Conservation (phyloP, 148 eudicot genomes). For the Silene conica region DNA sequence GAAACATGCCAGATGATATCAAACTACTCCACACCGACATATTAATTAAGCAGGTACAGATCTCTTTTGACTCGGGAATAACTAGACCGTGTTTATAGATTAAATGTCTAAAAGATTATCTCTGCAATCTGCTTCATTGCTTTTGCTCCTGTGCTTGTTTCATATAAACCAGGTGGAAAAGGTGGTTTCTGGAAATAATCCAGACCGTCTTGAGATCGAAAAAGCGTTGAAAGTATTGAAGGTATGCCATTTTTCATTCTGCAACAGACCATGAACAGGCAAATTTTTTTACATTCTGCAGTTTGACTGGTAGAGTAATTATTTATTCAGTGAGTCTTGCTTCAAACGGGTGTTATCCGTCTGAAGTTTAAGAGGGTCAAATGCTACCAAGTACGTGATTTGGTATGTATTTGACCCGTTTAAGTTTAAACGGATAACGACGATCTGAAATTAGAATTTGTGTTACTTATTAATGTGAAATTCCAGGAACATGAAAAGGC, state of each 20-base stretch:
- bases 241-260: slow-evolving; percentile 30
- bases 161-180: slow-evolving; percentile 61
- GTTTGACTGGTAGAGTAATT: slow-evolving; percentile 1
- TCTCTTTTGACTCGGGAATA: background rate
- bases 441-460: too few relatives aligned
- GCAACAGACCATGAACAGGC: background rate
- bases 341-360: too few relatives aligned
- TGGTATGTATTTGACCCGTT: too few relatives aligned
- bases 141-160: background rate
- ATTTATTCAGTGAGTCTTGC: too few relatives aligned
- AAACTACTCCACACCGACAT: slow-evolving; percentile 86
- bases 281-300: background rate
- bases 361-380: too few relatives aligned
- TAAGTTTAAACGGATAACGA: too few relatives aligned
- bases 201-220: slow-evolving; percentile 66
- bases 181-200: slow-evolving; percentile 62
- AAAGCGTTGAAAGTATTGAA: slow-evolving; percentile 82
- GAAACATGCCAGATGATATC: slow-evolving; percentile 55
- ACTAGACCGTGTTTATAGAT: background rate
- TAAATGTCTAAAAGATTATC: background rate
- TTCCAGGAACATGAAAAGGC: slow-evolving; percentile 86
- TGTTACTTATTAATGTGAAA: background rate
- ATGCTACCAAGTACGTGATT: too few relatives aligned
- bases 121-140: too few relatives aligned
- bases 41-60: slow-evolving; percentile 66